phyloP scores from a whole-genome alignment of 768 basidiomycete species.

The Agaricus blazei region DNA sequence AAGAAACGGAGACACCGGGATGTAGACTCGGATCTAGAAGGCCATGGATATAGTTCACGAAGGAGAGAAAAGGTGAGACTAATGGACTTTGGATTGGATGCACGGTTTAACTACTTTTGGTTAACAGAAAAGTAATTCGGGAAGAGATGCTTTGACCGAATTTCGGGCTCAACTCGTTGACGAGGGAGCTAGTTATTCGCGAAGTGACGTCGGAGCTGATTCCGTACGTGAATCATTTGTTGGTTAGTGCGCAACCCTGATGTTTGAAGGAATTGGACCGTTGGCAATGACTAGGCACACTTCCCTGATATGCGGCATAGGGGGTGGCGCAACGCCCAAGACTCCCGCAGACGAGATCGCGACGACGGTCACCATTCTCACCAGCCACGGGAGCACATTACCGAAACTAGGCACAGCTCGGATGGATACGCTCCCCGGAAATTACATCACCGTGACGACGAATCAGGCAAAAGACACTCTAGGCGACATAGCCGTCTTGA shows the following conservation, averaged over 20 bases:
- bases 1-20: slow-evolving; percentile 1
- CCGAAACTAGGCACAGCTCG: background rate
- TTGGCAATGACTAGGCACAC: background rate
- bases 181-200: background rate
- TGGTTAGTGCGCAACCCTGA: background rate
- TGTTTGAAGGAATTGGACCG: background rate
- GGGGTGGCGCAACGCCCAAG: background rate
- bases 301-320: background rate
- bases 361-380: background rate
- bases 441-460: background rate
- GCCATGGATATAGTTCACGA: background rate
- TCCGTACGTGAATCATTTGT: background rate
- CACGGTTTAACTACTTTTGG: background rate
- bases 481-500: background rate
- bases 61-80: background rate
- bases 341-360: background rate
- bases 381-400: background rate
- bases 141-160: background rate
- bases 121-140: background rate
- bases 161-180: slow-evolving; percentile 1
- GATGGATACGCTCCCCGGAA: background rate
- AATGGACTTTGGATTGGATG: background rate
- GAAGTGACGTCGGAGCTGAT: background rate
- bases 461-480: background rate
- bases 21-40: background rate